Evolutionary conservation across 2,329 filamentous ascomycete genomes (phyloP).

Genomic region (Penicillium sp.): DNA sequence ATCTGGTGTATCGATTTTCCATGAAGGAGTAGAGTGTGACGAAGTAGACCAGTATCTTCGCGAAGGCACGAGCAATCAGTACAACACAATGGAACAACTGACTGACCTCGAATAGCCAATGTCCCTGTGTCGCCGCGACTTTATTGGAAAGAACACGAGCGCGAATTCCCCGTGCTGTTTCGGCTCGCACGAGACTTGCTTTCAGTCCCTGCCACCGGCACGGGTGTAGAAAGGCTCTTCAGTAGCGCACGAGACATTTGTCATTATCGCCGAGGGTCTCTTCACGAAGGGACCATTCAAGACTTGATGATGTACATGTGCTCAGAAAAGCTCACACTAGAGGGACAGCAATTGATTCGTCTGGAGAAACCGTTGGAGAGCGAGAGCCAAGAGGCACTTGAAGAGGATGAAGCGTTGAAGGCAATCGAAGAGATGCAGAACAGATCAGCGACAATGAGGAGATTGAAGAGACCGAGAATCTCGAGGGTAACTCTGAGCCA

Average conservation of each 20-base stretch:
- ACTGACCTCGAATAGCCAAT: too few relatives aligned
- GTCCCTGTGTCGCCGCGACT: too few relatives aligned
- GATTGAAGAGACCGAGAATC: too few relatives aligned
- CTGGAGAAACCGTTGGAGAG: background rate
- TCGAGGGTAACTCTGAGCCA: too few relatives aligned
- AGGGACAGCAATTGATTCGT: conserved; percentile 3
- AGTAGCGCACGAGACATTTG: conserved; percentile 12
- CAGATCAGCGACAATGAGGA: too few relatives aligned
- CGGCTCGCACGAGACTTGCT: conserved; percentile 8
- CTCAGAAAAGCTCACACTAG: conserved; percentile 1
- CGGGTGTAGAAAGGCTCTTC: conserved; percentile 10
- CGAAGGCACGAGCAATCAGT: too few relatives aligned
- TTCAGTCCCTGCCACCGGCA: conserved; percentile 6
- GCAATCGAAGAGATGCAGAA: background rate
- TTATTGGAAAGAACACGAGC: conserved; percentile 6
- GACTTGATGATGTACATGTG: conserved; percentile 11
- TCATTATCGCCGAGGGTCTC: too few relatives aligned
- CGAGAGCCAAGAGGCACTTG: background rate
- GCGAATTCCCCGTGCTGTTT: conserved; percentile 6
- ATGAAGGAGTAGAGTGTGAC: too few relatives aligned
- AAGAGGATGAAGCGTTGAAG: background rate
- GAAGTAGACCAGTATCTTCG: too few relatives aligned
- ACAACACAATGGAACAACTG: too few relatives aligned
- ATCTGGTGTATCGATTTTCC: too few relatives aligned
- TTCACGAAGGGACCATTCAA: conserved; percentile 2